Percentiles rank a stretch among this genome's conserved stretches.
Conservation (phyloP, 202 grass and related monocot species). For the Eragrostis tef region DNA sequence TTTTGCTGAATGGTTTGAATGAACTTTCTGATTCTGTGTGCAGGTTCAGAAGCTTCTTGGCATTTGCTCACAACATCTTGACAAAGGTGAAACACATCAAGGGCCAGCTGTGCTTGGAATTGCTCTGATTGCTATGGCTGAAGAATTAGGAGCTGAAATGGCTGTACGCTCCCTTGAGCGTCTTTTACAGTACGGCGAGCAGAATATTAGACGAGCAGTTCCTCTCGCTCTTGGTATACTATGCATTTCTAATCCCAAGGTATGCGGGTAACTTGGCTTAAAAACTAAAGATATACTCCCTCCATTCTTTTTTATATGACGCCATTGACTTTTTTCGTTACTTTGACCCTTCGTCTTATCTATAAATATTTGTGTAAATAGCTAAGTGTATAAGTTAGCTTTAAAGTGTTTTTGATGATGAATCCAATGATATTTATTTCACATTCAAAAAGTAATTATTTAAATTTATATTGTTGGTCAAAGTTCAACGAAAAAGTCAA, state of each 20-base stretch:
- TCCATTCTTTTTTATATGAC: too few relatives aligned
- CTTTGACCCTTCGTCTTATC: too few relatives aligned
- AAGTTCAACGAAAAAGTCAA: too few relatives aligned
- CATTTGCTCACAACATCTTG: conserved; percentile 92
- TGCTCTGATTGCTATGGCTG: conserved; percentile 95
- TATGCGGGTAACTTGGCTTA: conserved; percentile 27
- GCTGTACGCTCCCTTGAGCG: conserved; percentile 87
- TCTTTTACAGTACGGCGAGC: conserved; percentile 92
- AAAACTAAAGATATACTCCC: not conserved
- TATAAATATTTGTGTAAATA: too few relatives aligned
- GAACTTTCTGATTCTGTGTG: conserved; percentile 34
- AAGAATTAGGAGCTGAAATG: conserved; percentile 97
- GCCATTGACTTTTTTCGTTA: too few relatives aligned
- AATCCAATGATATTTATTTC: too few relatives aligned
- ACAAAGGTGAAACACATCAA: conserved; percentile 94
- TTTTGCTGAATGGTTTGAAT: conserved; percentile 5
- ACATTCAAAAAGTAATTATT: too few relatives aligned
- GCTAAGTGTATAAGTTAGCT: too few relatives aligned
- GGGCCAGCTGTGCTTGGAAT: conserved; percentile 99
- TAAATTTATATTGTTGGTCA: too few relatives aligned
- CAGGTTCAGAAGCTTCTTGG: conserved; percentile 94
- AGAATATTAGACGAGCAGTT: conserved; percentile 96
- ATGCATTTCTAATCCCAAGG: conserved; percentile 98
- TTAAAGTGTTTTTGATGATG: too few relatives aligned
- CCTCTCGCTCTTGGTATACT: conserved; percentile 93